Conservation (phyloP, 768 basidiomycete species). For the Macrocybe gigantea region DNA sequence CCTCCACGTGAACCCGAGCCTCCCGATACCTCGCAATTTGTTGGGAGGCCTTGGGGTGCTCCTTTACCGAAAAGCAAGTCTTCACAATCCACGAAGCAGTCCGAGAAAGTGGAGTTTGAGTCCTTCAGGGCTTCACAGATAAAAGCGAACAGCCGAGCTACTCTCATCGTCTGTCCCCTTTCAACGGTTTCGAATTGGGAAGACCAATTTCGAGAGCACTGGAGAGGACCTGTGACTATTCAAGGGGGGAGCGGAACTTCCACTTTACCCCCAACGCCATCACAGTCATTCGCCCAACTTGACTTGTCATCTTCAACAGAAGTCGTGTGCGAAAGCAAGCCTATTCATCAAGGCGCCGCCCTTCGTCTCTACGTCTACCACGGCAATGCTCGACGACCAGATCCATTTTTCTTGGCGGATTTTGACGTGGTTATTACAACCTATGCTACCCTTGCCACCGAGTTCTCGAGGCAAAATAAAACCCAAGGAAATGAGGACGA, state of each 20-base stretch:
- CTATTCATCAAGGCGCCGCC: constrained; percentile 37
- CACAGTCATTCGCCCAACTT: constrained; percentile 29
- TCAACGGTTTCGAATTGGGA: constrained; percentile 99
- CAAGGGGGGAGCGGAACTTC: constrained; percentile 66
- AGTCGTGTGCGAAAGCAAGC: constrained; percentile 24
- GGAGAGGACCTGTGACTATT: constrained; percentile 82
- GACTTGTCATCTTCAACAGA: constrained; percentile 25
- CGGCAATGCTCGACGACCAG: constrained; percentile 80
- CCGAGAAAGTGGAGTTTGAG: constrained; percentile 68
- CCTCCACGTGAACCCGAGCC: constrained; percentile 25
- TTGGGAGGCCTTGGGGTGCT: constrained; percentile 83
- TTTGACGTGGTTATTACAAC: constrained; percentile 98
- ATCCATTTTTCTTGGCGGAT: constrained; percentile 82
- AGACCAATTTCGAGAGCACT: constrained; percentile 96
- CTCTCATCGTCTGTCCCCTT: constrained; percentile 93
- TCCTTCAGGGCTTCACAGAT: constrained; percentile 69
- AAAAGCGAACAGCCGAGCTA: constrained; percentile 81
- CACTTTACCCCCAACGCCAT: constrained; percentile 27
- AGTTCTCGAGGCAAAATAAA: constrained; percentile 85
- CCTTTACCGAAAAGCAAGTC: constrained; percentile 37
- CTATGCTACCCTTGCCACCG: constrained; percentile 91
- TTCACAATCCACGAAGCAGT: constrained; percentile 41
- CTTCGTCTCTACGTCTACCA: constrained; percentile 95
- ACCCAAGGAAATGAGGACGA: constrained; percentile 64
- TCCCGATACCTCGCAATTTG: constrained; percentile 54